Evolutionary conservation across 2,329 filamentous ascomycete species (phyloP).

Genomic region (Berkeleyomyces rouxiae): DNA sequence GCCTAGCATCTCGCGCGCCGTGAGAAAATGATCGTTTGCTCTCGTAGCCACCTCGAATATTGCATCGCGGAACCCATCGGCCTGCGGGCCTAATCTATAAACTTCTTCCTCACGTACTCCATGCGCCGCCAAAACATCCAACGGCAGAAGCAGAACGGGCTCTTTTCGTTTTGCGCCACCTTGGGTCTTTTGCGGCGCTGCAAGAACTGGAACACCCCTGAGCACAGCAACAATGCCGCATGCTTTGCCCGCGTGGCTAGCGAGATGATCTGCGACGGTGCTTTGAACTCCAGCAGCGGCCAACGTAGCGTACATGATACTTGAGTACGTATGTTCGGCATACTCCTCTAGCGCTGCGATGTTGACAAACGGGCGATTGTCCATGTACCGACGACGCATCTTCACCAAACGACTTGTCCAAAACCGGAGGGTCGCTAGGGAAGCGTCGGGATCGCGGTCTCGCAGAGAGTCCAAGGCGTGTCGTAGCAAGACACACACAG

Average conservation of each 20-base stretch:
- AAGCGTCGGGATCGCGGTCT: slow-evolving; percentile 25
- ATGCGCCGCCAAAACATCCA: slow-evolving; percentile 75
- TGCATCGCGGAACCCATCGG: slow-evolving; percentile 69
- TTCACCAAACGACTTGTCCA: slow-evolving; percentile 65
- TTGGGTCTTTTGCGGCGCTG: slow-evolving; percentile 22
- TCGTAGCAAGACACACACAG: slow-evolving; percentile 70
- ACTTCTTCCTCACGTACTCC: slow-evolving; percentile 80
- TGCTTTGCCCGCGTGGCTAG: slow-evolving; percentile 89
- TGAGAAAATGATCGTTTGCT: slow-evolving; percentile 91
- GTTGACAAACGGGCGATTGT: slow-evolving; percentile 63
- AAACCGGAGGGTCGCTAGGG: slow-evolving; percentile 42
- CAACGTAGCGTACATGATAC: slow-evolving; percentile 73
- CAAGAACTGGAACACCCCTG: slow-evolving; percentile 76
- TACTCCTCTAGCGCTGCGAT: slow-evolving; percentile 68
- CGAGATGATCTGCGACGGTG: slow-evolving; percentile 77
- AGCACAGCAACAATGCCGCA: slow-evolving; percentile 74
- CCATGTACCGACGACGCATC: slow-evolving; percentile 66
- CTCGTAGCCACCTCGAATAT: slow-evolving; percentile 85
- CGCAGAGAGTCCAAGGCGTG: slow-evolving; percentile 50
- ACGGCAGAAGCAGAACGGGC: slow-evolving; percentile 54
- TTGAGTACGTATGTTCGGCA: slow-evolving; percentile 88
- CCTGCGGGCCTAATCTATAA: slow-evolving; percentile 61
- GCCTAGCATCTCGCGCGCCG: slow-evolving; percentile 77
- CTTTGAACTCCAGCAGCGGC: slow-evolving; percentile 65
- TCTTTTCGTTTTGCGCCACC: slow-evolving; percentile 20